Evolutionary conservation across 1,284 basidiomycete genomes (phyloP), one percentile per base, ranked within the genome.

Genomic region (Bjerkandera adusta): DNA sequence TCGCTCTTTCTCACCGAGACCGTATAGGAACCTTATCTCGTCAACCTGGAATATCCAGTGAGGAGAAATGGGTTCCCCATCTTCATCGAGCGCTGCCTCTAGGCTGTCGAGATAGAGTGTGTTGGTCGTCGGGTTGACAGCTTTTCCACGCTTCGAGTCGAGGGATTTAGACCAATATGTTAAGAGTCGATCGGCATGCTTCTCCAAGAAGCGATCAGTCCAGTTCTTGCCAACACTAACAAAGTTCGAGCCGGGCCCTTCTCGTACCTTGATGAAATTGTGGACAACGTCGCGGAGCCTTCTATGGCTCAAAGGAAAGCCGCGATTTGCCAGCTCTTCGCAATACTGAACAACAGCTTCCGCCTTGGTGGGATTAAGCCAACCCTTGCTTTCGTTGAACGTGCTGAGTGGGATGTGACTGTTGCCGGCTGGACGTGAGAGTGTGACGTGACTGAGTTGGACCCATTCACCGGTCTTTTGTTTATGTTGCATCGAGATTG

Each of bases 51-150:
- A 68, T 8, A 59, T 55, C 21, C 52, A 50, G n/a, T 68, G 55
- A 12, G 50, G 36, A 11, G 49, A 43, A 39, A 55, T 53, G 7
- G 48, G n/a, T n/a, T n/a, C n/a, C n/a, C n/a, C n/a, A n/a, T 30
- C 16, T 51, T 24, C 25, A 51, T 36, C 33, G 29, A 67, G 39
- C 1, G 54, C 51, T 3, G 57, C 41, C 20, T 57, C 51, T 1
- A 68, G 53, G 3, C 70, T 51, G 4, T 63, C 45, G 41, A 58
- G 70, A 51, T 56, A 70, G 3, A 44, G 53, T 24, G 54, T 43
- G 41, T 70, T 59, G 3, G 62, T 68, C 8, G 43, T 40, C 6
- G 62, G 63, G 54, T 72, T 72, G 7, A 67, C 65, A 10, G 65
- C 68, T 4, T 53, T 54, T 1, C 57, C 68, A n/a, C 60, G 52